Percentiles rank a stretch among this genome's conserved stretches.
phyloP scores from a whole-genome alignment of 805 yeast species.

The Yueomyces sinensis region DNA sequence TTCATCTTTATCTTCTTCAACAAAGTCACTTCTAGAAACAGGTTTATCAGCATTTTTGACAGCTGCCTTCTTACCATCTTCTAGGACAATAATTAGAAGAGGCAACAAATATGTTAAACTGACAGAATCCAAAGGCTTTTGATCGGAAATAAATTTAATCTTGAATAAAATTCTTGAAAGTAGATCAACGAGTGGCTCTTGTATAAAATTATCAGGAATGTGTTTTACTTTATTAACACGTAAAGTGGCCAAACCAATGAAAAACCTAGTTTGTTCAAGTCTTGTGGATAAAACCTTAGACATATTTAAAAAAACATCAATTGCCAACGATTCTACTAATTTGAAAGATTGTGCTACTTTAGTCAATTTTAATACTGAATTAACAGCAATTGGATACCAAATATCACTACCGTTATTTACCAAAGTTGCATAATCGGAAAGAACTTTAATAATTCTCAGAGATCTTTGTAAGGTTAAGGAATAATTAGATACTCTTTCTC shows the following conservation, averaged over 20 bases:
- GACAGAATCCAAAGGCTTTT: constrained; percentile 51
- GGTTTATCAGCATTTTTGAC: constrained; percentile 39
- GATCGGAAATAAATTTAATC: constrained; percentile 61
- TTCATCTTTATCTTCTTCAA: constrained; percentile 78
- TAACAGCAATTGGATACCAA: constrained; percentile 67
- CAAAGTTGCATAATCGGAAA: constrained; percentile 35
- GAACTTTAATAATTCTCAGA: constrained; percentile 36
- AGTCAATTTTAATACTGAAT: constrained; percentile 33
- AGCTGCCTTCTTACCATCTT: constrained; percentile 48
- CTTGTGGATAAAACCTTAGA: constrained; percentile 40
- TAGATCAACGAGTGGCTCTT: constrained; percentile 41
- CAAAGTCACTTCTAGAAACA: constrained; percentile 48
- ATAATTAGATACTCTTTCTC: constrained; percentile 31
- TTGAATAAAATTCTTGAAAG: constrained; percentile 60
- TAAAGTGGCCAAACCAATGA: constrained; percentile 59
- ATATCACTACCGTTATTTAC: constrained; percentile 49
- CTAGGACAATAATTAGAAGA: constrained; percentile 51
- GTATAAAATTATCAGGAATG: constrained; percentile 33
- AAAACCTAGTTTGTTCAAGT: constrained; percentile 35
- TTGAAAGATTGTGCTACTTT: constrained; percentile 22
- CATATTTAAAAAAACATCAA: constrained; percentile 39
- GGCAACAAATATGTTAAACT: constrained; percentile 70
- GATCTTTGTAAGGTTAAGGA: constrained; percentile 34
- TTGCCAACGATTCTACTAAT: constrained; percentile 32
- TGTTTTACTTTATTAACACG: constrained; percentile 36